Conservation (phyloP, 139 green algal species). For the Coelastrella sp. region DNA sequence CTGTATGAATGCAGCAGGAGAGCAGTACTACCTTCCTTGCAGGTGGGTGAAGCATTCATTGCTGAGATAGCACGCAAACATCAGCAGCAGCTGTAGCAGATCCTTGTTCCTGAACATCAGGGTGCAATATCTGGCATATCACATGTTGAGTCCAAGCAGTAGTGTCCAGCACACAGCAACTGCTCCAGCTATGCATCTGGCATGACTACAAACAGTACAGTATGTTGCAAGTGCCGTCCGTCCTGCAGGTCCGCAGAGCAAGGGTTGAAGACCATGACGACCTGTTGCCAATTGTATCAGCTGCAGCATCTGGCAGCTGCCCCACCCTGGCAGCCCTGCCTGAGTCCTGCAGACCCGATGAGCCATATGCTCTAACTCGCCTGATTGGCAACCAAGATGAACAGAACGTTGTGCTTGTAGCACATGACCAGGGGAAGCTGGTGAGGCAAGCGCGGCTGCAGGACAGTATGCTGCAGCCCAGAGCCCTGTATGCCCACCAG, state of each 20-base stretch:
- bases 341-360: constrained; percentile 54
- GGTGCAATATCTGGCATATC: no score
- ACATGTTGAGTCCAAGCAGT: no score
- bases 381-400: constrained; percentile 71
- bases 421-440: constrained; percentile 58
- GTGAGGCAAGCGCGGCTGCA: constrained; percentile 18
- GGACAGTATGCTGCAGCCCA: neutral
- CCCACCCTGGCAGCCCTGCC: constrained; percentile 66
- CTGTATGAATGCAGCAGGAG: constrained; percentile 1
- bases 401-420: constrained; percentile 70
- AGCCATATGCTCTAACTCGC: constrained; percentile 75
- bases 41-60: no score
- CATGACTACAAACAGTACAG: no score
- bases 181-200: no score
- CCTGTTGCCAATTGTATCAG: constrained; percentile 68
- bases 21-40: constrained; percentile 48
- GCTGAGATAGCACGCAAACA: no score
- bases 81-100: no score
- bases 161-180: no score
- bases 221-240: no score
- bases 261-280: constrained; percentile 78
- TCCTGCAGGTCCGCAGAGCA: constrained; percentile 62
- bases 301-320: constrained; percentile 52
- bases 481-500: neutral
- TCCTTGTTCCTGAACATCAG: no score